Conservation (phyloP, 805 yeast genomes). For the Zygosaccharomyces rouxii region DNA sequence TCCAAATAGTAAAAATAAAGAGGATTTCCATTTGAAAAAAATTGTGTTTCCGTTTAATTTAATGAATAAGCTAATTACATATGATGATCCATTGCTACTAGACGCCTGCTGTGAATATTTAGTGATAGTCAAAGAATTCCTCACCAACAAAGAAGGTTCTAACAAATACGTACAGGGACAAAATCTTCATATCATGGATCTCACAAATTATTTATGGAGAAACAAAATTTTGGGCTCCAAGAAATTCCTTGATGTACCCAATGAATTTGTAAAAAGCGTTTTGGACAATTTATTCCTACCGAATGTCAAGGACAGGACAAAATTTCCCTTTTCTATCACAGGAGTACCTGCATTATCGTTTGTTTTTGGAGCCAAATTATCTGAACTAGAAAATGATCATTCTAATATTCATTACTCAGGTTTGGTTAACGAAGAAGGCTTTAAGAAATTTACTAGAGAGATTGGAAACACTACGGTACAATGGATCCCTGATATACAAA, state of each 20-base stretch:
- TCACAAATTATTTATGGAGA: conserved; percentile 33
- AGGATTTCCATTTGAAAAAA: conserved; percentile 9
- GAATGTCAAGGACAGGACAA: conserved; percentile 10
- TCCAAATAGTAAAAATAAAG: conserved; percentile 3
- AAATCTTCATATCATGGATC: conserved; percentile 26
- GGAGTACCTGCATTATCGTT: conserved; percentile 28
- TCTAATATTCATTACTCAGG: conserved; percentile 7
- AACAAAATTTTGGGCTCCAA: conserved; percentile 21
- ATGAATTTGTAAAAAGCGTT: conserved; percentile 18
- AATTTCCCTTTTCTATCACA: conserved; percentile 20
- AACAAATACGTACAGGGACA: conserved; percentile 21
- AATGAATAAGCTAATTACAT: conserved; percentile 18
- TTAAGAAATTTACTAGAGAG: conserved; percentile 16
- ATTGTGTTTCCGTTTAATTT: conserved; percentile 15
- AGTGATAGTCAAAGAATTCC: conserved; percentile 12
- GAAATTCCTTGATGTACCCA: conserved; percentile 23
- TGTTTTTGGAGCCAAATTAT: conserved; percentile 10
- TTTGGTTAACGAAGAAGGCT: conserved; percentile 23
- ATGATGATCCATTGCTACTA: conserved; percentile 26
- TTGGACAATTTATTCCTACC: conserved; percentile 17
- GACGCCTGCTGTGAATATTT: conserved; percentile 24
- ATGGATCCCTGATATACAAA: conserved; percentile 20
- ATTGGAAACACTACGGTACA: neutral
- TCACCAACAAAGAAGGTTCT: conserved; percentile 14
- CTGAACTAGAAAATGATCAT: conserved; percentile 11